Base-by-base conservation (phyloP, 2,329 filamentous ascomycete species). In the Pseudocercospora vitis region DNA sequence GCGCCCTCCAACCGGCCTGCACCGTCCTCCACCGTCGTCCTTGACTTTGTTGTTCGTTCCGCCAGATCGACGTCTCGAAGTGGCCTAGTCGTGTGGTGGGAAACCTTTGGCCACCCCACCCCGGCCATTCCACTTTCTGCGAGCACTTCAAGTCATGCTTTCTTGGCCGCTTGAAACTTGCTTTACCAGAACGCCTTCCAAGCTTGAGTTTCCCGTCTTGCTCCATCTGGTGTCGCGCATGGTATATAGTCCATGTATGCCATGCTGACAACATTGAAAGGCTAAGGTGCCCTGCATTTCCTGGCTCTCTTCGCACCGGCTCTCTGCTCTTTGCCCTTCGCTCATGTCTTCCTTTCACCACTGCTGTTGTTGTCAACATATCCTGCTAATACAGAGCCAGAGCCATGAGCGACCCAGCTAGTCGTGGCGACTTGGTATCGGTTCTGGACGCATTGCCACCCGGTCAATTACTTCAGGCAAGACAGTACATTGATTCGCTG, bases 271-370 rank as follows among this genome's bases (percentile, higher is more conserved):
- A 32, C 52, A 54, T 50, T 40, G 39, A 32, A 42, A 42, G 37
- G 46, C 39, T 54, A 24, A 26, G 31, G 29, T 50, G 47, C 52
- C 52, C 52, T 50, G 52, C 39, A 50, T 54, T 48, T 54, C 24
- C 31, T 40, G 21, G 37, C 19, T 28, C 47, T n/a, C n/a, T n/a
- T n/a, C n/a, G n/a, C n/a, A n/a, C n/a, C n/a, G n/a, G n/a, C n/a
- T n/a, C n/a, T 35, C 33, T 31, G 29, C 47, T 14, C 45, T 5
- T 29, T 50, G 23, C 35, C n/a, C 24, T 42, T 11, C 24, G 9
- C 37, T 42, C 37, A 42, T 42, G 37, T 42, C 37, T 42, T 18
- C 21, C 19, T 21, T 42, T 26, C 8, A 3, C 12, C 14, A 42
- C 21, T 7, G n/a, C n/a, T n/a, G n/a, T n/a, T n/a, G n/a, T n/a